phyloP scores from a whole-genome alignment of 2,329 filamentous ascomycete species.

The Periglandula ipomoeae region DNA sequence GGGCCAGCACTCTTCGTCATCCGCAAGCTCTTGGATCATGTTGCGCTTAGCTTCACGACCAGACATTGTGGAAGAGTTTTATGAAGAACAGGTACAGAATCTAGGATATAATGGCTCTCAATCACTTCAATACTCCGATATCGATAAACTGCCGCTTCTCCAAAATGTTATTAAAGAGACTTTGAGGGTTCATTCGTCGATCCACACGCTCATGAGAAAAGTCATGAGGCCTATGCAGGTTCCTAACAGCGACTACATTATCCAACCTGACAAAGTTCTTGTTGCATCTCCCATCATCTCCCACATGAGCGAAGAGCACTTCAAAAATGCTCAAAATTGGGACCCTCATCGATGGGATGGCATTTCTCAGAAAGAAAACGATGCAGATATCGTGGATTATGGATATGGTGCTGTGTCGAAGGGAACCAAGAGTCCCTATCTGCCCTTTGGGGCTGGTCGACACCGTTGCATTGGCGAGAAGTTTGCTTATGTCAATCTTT shows the following conservation, averaged over 20 bases:
- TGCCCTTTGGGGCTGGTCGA: conserved; percentile 64
- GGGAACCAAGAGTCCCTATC: conserved; percentile 32
- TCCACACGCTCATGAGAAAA: conserved; percentile 65
- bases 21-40: conserved; percentile 70
- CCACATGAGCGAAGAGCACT: conserved; percentile 45
- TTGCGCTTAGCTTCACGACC: conserved; percentile 63
- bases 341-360: conserved; percentile 22
- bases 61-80: conserved; percentile 60
- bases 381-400: conserved; percentile 19
- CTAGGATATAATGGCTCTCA: conserved; percentile 30
- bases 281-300: conserved; percentile 35
- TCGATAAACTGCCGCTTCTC: conserved; percentile 52
- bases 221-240: conserved; percentile 59
- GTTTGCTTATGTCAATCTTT: conserved; percentile 63
- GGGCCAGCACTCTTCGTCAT: conserved; percentile 72
- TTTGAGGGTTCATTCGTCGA: conserved; percentile 60
- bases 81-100: conserved; percentile 52
- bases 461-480: conserved; percentile 71
- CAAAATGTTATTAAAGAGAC: conserved; percentile 62
- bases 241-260: conserved; percentile 43
- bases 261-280: conserved; percentile 40
- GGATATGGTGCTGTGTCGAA: conserved; percentile 22
- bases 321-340: conserved; percentile 31
- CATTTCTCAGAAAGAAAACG: conserved; percentile 7
- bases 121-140: conserved; percentile 47